phyloP scores from a whole-genome alignment of 2,329 filamentous ascomycete genomes.

The Diaporthe amygdali region DNA sequence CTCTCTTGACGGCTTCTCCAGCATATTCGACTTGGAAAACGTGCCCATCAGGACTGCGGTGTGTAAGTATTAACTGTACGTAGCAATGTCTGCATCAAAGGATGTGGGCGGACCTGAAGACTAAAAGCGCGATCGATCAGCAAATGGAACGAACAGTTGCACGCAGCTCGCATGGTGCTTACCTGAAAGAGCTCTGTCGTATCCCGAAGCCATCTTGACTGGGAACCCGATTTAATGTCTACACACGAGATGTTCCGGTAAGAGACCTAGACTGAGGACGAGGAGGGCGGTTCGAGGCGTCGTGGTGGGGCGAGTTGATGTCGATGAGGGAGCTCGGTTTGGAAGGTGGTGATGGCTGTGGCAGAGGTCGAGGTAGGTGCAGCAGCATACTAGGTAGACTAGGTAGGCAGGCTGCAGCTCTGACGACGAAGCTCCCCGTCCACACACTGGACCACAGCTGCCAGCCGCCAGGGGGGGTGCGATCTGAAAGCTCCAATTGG shows the following conservation, averaged over 20 bases:
- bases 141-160: constrained; percentile 29
- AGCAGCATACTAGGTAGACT: constrained; percentile 27
- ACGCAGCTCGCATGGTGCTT: constrained; percentile 45
- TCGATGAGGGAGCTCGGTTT: constrained; percentile 16
- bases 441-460: constrained; percentile 15
- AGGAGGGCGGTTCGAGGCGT: not conserved
- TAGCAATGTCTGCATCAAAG: constrained; percentile 32
- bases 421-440: constrained; percentile 28
- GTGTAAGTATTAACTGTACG: constrained; percentile 4
- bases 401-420: constrained; percentile 30
- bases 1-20: constrained; percentile 97
- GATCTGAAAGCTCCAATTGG: constrained; percentile 24
- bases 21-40: constrained; percentile 99
- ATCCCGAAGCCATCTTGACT: constrained; percentile 81
- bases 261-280: not conserved
- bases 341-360: constrained; percentile 3
- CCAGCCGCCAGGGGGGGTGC: not conserved
- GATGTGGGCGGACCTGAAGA: constrained; percentile 74
- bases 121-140: constrained; percentile 59
- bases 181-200: constrained; percentile 99
- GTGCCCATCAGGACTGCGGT: constrained; percentile 89
- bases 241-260: too few relatives aligned
- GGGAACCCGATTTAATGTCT: not conserved
- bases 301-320: constrained; percentile 18
- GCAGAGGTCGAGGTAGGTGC: not conserved